Evolutionary conservation across 2,329 filamentous ascomycete genomes (phyloP).

Genomic region (Fusarium verrucosum): DNA sequence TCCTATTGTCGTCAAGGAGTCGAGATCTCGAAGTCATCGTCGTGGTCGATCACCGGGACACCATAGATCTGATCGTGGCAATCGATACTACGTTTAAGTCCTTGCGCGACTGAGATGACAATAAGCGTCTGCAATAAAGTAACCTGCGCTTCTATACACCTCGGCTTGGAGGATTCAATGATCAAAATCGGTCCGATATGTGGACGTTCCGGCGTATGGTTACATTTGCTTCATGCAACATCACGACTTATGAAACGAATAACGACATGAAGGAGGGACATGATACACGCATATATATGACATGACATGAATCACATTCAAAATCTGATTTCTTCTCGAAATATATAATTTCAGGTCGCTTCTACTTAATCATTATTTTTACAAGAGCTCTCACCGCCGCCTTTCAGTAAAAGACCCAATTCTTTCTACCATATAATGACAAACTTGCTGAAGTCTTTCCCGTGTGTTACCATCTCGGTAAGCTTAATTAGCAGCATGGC

Average conservation of each 20-base stretch:
- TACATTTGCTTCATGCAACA: background rate
- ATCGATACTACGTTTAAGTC: constrained; percentile 29
- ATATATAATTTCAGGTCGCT: background rate
- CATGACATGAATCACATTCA: background rate
- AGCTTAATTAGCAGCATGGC: background rate
- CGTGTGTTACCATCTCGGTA: background rate
- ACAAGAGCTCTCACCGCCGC: background rate
- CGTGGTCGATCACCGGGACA: constrained; percentile 28
- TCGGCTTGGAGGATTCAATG: too few relatives aligned
- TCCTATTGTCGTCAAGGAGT: constrained; percentile 34
- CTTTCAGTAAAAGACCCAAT: background rate
- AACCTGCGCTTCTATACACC: background rate
- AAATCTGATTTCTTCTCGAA: background rate
- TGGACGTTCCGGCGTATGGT: background rate
- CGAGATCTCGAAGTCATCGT: constrained; percentile 33
- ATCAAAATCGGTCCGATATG: background rate
- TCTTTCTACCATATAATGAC: background rate
- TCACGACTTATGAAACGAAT: constrained; percentile 25
- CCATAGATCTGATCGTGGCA: constrained; percentile 27
- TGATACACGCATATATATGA: background rate
- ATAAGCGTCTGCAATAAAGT: background rate
- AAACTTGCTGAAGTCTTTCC: background rate
- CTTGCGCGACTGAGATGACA: background rate
- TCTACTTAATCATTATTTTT: background rate
- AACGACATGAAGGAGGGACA: background rate